phyloP scores from a whole-genome alignment of 208 protist species.

The Trypanosoma scelopori region DNA sequence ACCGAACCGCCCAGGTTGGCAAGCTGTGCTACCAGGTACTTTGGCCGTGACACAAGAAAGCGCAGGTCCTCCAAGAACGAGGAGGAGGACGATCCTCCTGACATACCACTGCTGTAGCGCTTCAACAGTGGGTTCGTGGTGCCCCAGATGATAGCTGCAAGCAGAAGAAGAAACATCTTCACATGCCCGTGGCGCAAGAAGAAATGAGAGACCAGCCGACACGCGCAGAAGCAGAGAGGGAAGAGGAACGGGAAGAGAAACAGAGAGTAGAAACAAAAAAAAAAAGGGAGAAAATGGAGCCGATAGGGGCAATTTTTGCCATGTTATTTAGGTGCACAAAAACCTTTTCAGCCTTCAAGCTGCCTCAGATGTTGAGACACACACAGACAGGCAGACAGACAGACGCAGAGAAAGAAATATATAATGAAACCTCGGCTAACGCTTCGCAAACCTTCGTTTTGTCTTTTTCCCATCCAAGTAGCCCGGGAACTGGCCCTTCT shows the following conservation, averaged over 20 bases:
- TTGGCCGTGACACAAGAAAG: slow-evolving; percentile 64
- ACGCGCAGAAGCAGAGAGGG: slow-evolving; percentile 4
- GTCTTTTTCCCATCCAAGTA: slow-evolving; percentile 85
- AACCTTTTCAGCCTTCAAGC: too few relatives aligned
- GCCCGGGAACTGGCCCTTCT: slow-evolving; percentile 83
- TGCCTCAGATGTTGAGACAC: too few relatives aligned
- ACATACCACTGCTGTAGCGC: slow-evolving; percentile 71
- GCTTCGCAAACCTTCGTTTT: slow-evolving; percentile 85
- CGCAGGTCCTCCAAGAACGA: slow-evolving; percentile 58
- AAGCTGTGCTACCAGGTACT: slow-evolving; percentile 69
- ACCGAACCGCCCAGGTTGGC: slow-evolving; percentile 73
- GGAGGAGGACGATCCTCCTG: slow-evolving; percentile 37
- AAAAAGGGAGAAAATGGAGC: too few relatives aligned
- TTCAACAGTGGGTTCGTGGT: slow-evolving; percentile 86
- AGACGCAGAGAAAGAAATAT: not conserved
- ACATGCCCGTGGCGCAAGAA: not conserved
- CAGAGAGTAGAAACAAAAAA: not conserved
- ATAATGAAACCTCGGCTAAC: slow-evolving; percentile 42
- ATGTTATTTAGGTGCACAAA: too few relatives aligned
- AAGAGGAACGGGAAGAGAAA: not conserved
- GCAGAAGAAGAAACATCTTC: slow-evolving; percentile 60
- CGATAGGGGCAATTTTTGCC: too few relatives aligned
- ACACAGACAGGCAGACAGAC: too few relatives aligned
- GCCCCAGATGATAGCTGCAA: slow-evolving; percentile 83
- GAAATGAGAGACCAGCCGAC: slow-evolving; percentile 3